These are phyloP conservation scores for Paramecium sexaurelia DNA, from an alignment of 73 alveolate genomes.

Conservation along the genomic window DNA sequence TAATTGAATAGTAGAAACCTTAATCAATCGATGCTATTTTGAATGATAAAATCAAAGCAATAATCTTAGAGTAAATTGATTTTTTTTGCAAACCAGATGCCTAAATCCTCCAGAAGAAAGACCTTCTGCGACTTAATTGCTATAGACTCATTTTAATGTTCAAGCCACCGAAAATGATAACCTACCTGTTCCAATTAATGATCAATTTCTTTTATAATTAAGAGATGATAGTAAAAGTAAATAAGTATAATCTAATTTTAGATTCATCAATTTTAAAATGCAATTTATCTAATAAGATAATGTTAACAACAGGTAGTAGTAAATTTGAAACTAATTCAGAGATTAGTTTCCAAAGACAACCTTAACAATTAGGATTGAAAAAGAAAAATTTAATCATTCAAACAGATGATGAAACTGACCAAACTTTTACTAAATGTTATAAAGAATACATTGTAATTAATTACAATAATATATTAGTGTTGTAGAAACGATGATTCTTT, in stretches of 20 bases:
- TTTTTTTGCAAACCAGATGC: slow-evolving; percentile 4
- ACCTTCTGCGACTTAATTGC: slow-evolving; percentile 57
- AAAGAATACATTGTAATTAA: background rate
- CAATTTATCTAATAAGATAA: background rate
- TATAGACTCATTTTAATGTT: background rate
- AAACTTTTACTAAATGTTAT: background rate
- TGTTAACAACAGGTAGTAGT: background rate
- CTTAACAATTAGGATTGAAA: background rate
- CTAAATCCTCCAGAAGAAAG: slow-evolving; percentile 51
- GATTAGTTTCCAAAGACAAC: background rate
- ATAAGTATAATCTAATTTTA: background rate
- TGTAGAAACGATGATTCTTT: background rate
- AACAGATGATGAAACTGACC: slow-evolving; percentile 6
- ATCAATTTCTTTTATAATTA: background rate
- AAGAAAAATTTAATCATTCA: background rate
- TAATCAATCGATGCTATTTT: slow-evolving; percentile 29
- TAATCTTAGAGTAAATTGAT: slow-evolving; percentile 49
- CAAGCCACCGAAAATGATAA: slow-evolving; percentile 47
- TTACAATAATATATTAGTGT: background rate
- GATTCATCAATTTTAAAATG: background rate
- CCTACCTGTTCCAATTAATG: slow-evolving; percentile 31
- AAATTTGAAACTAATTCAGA: background rate
- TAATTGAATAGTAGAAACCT: slow-evolving; percentile 62
- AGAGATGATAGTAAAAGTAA: slow-evolving; percentile 17
- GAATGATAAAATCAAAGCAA: slow-evolving; percentile 46